These are phyloP conservation scores for Sporisorium graminicola DNA, from an alignment of 1,284 basidiomycete species.

Conservation along the genomic window DNA sequence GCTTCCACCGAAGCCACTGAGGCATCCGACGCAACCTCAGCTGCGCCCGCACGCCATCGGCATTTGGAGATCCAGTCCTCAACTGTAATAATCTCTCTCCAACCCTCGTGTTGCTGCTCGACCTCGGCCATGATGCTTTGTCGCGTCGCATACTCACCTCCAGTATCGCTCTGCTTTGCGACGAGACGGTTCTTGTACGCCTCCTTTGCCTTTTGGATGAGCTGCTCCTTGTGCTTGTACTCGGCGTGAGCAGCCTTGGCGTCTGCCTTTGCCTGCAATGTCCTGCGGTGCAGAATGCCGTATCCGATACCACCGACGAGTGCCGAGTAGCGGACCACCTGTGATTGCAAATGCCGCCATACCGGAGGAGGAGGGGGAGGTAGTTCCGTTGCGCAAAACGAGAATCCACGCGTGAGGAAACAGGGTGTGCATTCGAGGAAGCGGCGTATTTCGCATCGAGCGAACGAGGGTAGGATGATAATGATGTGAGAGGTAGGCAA, in stretches of 20 bases:
- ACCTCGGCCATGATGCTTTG: neutral
- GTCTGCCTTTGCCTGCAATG: constrained; percentile 86
- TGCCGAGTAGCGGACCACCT: constrained; percentile 97
- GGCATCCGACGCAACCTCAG: neutral
- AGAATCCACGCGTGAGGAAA: neutral
- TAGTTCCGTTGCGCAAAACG: neutral
- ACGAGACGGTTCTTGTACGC: constrained; percentile 79
- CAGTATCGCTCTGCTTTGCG: constrained; percentile 43
- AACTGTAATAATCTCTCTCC: too few relatives aligned
- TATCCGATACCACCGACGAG: constrained; percentile 89
- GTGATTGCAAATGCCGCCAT: neutral
- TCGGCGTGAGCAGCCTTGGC: constrained; percentile 77
- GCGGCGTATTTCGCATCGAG: neutral
- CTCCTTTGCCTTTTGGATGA: constrained; percentile 88
- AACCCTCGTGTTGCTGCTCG: neutral
- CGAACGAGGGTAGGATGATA: neutral
- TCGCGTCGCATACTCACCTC: constrained; percentile 26
- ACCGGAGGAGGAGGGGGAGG: neutral
- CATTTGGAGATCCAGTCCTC: neutral
- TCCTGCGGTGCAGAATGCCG: constrained; percentile 90
- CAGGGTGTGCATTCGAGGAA: neutral
- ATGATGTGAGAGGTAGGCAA: neutral
- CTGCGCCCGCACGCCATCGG: neutral
- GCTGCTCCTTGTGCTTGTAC: constrained; percentile 67
- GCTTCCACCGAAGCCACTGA: neutral